phyloP scores from a whole-genome alignment of 2,329 filamentous ascomycete genomes.

The Zymoseptoria tritici region DNA sequence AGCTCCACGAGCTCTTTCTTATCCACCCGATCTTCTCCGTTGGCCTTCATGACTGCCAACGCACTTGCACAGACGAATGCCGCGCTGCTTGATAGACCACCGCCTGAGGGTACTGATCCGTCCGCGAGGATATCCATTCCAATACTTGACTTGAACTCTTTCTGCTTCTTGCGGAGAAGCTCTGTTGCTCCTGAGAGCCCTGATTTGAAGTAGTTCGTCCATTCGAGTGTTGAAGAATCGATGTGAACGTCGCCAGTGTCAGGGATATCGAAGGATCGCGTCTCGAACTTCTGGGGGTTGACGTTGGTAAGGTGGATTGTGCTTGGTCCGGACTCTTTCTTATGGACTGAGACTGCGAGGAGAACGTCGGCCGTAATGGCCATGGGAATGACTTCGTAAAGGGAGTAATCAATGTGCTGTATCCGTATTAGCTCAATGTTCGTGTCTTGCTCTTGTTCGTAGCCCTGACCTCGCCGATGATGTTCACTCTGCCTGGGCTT shows the following conservation, averaged over 20 bases:
- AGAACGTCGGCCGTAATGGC: constrained; percentile 87
- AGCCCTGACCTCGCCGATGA: constrained; percentile 69
- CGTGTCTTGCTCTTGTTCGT: neutral
- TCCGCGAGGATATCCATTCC: constrained; percentile 87
- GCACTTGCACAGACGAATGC: constrained; percentile 89
- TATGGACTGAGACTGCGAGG: constrained; percentile 63
- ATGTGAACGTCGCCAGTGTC: constrained; percentile 53
- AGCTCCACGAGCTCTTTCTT: constrained; percentile 90
- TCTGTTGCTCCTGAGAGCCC: constrained; percentile 76
- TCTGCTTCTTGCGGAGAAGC: constrained; percentile 61
- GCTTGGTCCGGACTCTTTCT: constrained; percentile 48
- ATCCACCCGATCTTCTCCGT: constrained; percentile 68
- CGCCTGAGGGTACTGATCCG: constrained; percentile 84
- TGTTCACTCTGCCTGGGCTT: constrained; percentile 91
- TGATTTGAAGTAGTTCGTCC: constrained; percentile 98
- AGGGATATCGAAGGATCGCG: constrained; percentile 66
- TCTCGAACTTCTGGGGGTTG: constrained; percentile 64
- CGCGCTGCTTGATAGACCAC: constrained; percentile 86
- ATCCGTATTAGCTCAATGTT: constrained; percentile 2
- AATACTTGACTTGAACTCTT: constrained; percentile 54
- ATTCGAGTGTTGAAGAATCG: constrained; percentile 78
- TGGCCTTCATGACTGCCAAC: constrained; percentile 78
- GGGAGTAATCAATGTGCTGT: constrained; percentile 90
- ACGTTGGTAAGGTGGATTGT: constrained; percentile 74
- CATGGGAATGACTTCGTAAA: constrained; percentile 94